Evolutionary conservation across 805 yeast genomes (phyloP).

Genomic region (Metschnikowia peoriensis): DNA sequence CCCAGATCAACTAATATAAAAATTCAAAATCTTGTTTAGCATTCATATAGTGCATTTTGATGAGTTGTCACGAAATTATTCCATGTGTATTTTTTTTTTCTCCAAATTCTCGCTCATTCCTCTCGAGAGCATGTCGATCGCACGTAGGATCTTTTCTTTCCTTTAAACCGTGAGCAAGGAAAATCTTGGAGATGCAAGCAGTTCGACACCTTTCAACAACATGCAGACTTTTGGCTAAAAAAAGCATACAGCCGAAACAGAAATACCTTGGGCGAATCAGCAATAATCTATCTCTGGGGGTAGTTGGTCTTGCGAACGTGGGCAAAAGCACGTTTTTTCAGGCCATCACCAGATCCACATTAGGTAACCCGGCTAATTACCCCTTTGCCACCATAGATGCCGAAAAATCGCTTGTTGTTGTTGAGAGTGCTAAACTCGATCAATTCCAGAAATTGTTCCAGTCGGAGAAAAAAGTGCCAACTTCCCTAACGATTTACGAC

Average conservation of each 20-base stretch:
- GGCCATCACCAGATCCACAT: constrained; percentile 87
- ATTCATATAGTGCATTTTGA: not conserved
- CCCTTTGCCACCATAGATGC: constrained; percentile 99
- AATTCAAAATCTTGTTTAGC: not conserved
- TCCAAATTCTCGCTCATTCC: not conserved
- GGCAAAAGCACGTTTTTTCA: constrained; percentile 98
- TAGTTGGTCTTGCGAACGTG: constrained; percentile 93
- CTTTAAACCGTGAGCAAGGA: not conserved
- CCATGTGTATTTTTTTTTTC: no score
- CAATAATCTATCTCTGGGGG: constrained; percentile 48
- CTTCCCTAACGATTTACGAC: constrained; percentile 89
- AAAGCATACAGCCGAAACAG: constrained; percentile 6
- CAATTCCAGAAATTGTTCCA: constrained; percentile 68
- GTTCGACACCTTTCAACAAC: constrained; percentile 13
- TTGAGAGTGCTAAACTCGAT: constrained; percentile 88
- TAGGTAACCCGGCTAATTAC: constrained; percentile 96
- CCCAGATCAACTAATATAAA: not conserved
- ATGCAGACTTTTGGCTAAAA: constrained; percentile 16
- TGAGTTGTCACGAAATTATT: no score
- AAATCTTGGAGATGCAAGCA: constrained; percentile 3
- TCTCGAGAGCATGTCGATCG: not conserved
- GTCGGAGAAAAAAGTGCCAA: constrained; percentile 87
- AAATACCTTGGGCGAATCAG: constrained; percentile 20
- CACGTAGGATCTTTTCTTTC: not conserved
- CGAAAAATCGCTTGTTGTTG: constrained; percentile 94